Percentiles rank a stretch among this genome's conserved stretches.
These are phyloP conservation scores for Fusarium tricinctum DNA, from an alignment of 2,329 filamentous ascomycete genomes.

Conservation along the genomic window DNA sequence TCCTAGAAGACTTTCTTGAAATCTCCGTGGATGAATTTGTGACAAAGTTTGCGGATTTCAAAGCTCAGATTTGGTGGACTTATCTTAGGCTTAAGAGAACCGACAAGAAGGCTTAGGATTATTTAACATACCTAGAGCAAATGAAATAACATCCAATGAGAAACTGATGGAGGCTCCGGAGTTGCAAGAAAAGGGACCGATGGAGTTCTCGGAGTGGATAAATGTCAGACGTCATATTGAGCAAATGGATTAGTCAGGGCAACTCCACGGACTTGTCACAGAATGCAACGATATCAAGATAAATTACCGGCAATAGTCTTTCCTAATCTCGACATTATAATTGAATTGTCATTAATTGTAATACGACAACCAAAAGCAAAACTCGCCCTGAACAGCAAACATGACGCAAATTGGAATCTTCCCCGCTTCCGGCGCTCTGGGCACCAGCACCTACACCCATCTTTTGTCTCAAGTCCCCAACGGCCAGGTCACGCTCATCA, in stretches of 20 bases:
- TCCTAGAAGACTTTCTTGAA: neutral
- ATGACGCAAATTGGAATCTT: conserved; percentile 41
- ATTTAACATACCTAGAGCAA: neutral
- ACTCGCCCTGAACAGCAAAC: neutral
- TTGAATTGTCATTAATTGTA: too few relatives aligned
- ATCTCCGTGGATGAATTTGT: conserved; percentile 2
- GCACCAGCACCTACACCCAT: conserved; percentile 37
- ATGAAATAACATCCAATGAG: neutral
- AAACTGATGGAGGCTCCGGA: neutral
- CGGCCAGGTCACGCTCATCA: conserved; percentile 34
- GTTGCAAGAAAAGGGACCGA: neutral
- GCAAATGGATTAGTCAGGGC: conserved; percentile 19
- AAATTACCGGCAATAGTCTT: neutral
- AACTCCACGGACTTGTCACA: conserved; percentile 18
- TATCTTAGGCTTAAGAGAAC: conserved; percentile 4
- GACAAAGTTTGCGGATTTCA: neutral
- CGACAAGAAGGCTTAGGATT: neutral
- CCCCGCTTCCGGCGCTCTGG: conserved; percentile 40
- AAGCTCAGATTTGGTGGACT: conserved; percentile 25
- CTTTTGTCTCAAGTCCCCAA: conserved; percentile 17
- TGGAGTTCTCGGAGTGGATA: neutral
- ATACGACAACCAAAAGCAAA: neutral
- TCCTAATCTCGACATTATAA: neutral
- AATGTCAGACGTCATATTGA: conserved; percentile 27
- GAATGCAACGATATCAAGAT: neutral